Evolutionary conservation across 192 early-diverging fungal genomes (phyloP), one percentile per base, ranked within the genome.

Genomic region (Thamnidium elegans): DNA sequence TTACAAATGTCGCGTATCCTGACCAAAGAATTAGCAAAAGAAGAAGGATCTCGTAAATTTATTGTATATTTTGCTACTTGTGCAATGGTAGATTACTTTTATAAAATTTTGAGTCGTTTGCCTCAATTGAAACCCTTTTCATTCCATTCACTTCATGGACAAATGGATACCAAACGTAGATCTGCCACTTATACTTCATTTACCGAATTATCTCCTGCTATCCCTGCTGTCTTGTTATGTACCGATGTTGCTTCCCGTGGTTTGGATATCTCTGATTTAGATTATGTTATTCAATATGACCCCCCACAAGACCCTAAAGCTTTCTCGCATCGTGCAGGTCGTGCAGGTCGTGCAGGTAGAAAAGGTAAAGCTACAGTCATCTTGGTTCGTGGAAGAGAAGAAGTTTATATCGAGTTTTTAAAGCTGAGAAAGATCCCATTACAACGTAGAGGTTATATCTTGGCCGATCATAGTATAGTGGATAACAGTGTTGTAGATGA

Each of bases 61-160:
- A 97, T 99, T 47, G 83, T 97, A 13, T 99, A 98, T 67, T 94
- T 98, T 67, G 86, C 89, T n/a, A 97, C 95, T 0, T 95, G 97
- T 63, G 93, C 95, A 7, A 86, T 88, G 42, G 97, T 99, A 17
- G 97, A 99, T 71, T 99, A 97, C 68, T 95, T 93, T 70, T 92
- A 84, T 80, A 87, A 87, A 58, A 62, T 85, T 3, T 65, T 84
- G 7, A 70, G 76, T 13, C 71, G 67, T 5, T 48, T 84, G 10
- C 70, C 76, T 14, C 47, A 76, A 7, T 70, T 87, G 20, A 84
- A 85, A 23, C 70, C 64, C 4, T 84, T 83, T 51, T 70, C 76
- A 7, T 79, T 90, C 21, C 79, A 87, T 62, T 91, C 90, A 3
- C 74, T 99, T 26, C 97, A 99, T 67, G 97, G 97, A 0, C 90